Evolutionary conservation across 495 filamentous ascomycete species (phyloP), one percentile per base, ranked within the genome.

Genomic region (Alectoria sarmentosa): DNA sequence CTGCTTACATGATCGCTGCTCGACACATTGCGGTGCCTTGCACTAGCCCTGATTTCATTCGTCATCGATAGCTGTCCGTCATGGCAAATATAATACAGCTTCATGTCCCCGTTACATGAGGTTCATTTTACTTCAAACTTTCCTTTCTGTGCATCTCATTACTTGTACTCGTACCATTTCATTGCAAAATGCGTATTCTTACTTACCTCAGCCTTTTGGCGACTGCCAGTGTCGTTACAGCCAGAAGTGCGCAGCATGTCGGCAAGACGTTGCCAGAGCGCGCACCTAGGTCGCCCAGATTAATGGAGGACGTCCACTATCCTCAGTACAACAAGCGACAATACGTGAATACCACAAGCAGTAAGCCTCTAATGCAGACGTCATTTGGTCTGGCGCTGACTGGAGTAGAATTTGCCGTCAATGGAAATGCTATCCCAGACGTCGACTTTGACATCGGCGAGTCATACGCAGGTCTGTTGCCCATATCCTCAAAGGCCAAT

Each of bases 391-490:
- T 11, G 28, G 15, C 30, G 38, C 30, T 60, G 15, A 41, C 19
- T 38, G 36, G 11, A 17, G 57, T 23, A 82, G 79, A 80, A 67
- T 92, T 85, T 66, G 76, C 78, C 5, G 88, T 91, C 57, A 82
- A 91, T 70, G 88, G 87, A 11, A 81, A 77, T 6, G 77, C 73
- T 5, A 85, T 91, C 60, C 89, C 89, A 0, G 86, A 90, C 28
- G 87, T 91, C 4, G 75, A 84, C 64, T 92, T 90, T 64, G 84
- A 91, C 66, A 83, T 89, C 69, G 89, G 89, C 46, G 89, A 92
- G 71, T 86, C 83, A 0, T 92, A 91, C 67, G 84, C 89, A 34
- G 89, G 89, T 23, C 79, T 86, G n/a, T 72, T 93, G 10, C 82
- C 89, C n/a, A 90, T 91, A 64, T 83, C 81, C 4, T 74, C 74